Conservation (phyloP, 139 green algal genomes). For the Edaphochlamys debaryana region DNA sequence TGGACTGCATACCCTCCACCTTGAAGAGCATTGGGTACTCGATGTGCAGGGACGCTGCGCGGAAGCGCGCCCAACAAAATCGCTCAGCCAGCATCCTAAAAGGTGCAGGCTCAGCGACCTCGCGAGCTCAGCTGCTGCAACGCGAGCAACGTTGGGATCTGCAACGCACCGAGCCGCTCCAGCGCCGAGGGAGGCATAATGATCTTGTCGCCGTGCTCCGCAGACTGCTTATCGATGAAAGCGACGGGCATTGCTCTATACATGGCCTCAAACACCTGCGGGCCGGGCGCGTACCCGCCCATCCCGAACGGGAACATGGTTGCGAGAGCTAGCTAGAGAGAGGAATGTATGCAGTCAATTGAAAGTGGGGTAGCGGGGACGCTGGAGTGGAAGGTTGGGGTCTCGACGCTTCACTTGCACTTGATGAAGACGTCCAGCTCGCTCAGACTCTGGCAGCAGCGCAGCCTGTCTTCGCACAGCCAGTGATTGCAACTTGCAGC, state of each 20-base stretch:
- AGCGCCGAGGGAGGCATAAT: constrained; percentile 97
- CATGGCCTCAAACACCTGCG: constrained; percentile 74
- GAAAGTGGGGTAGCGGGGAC: too few species aligned
- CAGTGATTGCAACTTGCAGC: too few species aligned
- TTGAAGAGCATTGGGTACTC: constrained; percentile 99
- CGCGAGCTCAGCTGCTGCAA: too few species aligned
- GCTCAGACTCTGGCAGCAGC: too few species aligned
- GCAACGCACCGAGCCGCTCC: constrained; percentile 83
- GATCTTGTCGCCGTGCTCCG: constrained; percentile 95
- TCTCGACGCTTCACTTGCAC: too few species aligned
- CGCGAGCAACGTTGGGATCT: too few species aligned
- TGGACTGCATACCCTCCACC: constrained; percentile 76
- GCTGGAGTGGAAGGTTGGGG: too few species aligned
- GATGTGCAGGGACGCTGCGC: constrained; percentile 91
- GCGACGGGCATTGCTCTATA: constrained; percentile 94
- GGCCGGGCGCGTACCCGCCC: not conserved
- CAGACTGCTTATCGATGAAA: constrained; percentile 93
- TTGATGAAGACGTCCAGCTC: too few species aligned
- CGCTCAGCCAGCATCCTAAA: too few species aligned
- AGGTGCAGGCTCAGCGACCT: too few species aligned
- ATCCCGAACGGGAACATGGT: constrained; percentile 5
- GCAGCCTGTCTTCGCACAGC: too few species aligned
- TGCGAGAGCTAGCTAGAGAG: not conserved
- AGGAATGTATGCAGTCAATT: not conserved
- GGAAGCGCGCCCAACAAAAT: too few species aligned